A percentile compares a stretch with the other conserved stretches of the same genome.
These are phyloP conservation scores for Fusarium tuaranense DNA, from an alignment of 2,329 filamentous ascomycete species.

Conservation along the genomic window DNA sequence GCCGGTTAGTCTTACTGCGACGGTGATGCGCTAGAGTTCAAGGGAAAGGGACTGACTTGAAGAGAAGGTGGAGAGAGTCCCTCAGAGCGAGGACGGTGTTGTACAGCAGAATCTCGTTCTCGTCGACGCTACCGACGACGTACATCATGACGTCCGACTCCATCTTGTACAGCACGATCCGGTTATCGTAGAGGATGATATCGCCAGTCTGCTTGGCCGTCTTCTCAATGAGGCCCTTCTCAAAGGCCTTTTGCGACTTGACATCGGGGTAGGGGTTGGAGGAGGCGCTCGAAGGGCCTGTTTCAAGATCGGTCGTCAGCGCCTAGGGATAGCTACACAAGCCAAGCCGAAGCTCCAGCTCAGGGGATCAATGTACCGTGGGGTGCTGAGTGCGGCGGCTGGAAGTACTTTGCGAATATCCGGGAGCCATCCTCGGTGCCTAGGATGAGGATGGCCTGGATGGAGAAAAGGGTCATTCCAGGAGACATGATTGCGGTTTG, in stretches of 20 bases:
- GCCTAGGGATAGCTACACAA: slow-evolving; percentile 27
- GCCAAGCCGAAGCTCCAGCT: slow-evolving; percentile 16
- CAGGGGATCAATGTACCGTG: slow-evolving; percentile 46
- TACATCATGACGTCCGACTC: slow-evolving; percentile 98
- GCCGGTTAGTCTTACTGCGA: slow-evolving; percentile 19
- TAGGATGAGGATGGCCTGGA: slow-evolving; percentile 83
- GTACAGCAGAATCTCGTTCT: slow-evolving; percentile 97
- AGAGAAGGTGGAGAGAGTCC: slow-evolving; percentile 88
- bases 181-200: slow-evolving; percentile 97
- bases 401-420: slow-evolving; percentile 95
- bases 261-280: slow-evolving; percentile 85
- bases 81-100: slow-evolving; percentile 92
- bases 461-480: slow-evolving; percentile 79
- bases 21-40: not conserved
- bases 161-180: slow-evolving; percentile 96
- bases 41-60: slow-evolving; percentile 73
- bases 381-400: slow-evolving; percentile 65
- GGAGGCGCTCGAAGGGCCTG: slow-evolving; percentile 60
- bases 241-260: slow-evolving; percentile 95
- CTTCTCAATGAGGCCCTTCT: slow-evolving; percentile 95
- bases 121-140: slow-evolving; percentile 88
- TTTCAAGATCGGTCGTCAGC: slow-evolving; percentile 35
- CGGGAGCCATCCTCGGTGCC: slow-evolving; percentile 89
- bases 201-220: slow-evolving; percentile 95
- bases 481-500: slow-evolving; percentile 69